Evolutionary conservation across 768 basidiomycete species (phyloP).

Genomic region (Russula abietina): DNA sequence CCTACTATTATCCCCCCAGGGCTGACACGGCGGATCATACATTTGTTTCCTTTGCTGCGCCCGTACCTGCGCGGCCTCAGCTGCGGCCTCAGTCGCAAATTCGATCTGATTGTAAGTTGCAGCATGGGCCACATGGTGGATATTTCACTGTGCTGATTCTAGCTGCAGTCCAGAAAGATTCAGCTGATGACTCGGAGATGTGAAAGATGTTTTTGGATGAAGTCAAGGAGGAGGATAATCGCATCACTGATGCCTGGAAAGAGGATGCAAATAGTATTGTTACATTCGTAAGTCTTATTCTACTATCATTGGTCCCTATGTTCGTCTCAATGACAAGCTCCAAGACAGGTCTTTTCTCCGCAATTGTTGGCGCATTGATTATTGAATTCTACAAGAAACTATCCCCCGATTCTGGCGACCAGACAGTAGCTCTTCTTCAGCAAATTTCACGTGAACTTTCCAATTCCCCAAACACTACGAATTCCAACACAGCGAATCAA

Average conservation of each 20-base stretch:
- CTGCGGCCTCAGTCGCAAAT: no score
- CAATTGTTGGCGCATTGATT: neutral
- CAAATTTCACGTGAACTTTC: neutral
- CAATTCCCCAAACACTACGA: neutral
- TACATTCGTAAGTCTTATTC: neutral
- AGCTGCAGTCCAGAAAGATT: neutral
- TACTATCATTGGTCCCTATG: neutral
- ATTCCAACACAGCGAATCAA: neutral
- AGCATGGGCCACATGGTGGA: no score
- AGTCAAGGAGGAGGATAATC: neutral
- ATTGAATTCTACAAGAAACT: neutral
- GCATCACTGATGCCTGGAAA: neutral
- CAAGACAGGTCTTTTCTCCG: neutral
- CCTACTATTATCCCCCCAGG: no score
- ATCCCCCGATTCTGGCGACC: neutral
- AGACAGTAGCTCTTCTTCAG: neutral
- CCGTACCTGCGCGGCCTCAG: no score
- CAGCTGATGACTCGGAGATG: neutral
- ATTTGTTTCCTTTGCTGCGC: no score
- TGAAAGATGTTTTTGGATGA: neutral
- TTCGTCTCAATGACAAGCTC: neutral
- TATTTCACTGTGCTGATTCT: neutral
- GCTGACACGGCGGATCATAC: no score
- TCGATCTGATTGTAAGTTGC: no score
- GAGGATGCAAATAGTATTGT: neutral